These are phyloP conservation scores for Acanthamoeba castellanii DNA, from an alignment of 208 protist species.

Conservation along the genomic window DNA sequence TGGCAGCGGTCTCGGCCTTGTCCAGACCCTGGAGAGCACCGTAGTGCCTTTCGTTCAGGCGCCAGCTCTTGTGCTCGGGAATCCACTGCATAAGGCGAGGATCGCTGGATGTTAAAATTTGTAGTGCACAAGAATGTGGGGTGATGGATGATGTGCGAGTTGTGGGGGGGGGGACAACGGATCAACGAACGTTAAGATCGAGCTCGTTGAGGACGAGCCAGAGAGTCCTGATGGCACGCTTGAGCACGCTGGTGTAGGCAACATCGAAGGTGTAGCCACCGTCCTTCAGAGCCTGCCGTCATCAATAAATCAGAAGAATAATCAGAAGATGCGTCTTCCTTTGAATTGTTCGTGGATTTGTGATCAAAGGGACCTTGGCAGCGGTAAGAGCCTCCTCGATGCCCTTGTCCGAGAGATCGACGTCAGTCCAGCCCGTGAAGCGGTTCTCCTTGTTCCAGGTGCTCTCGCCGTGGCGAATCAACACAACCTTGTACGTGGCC, in stretches of 20 bases:
- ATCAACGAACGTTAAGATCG: slow-evolving; percentile 50
- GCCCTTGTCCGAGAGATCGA: slow-evolving; percentile 83
- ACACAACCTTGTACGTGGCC: slow-evolving; percentile 75
- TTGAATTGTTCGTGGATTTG: slow-evolving; percentile 73
- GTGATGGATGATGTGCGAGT: neutral
- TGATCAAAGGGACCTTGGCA: neutral
- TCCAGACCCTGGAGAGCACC: slow-evolving; percentile 89
- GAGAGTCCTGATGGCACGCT: slow-evolving; percentile 88
- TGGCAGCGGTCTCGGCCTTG: slow-evolving; percentile 89
- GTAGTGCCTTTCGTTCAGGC: slow-evolving; percentile 91
- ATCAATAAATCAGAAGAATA: too few relatives aligned
- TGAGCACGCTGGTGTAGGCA: slow-evolving; percentile 89
- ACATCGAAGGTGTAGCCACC: slow-evolving; percentile 87
- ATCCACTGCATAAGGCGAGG: slow-evolving; percentile 75
- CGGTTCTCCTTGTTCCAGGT: slow-evolving; percentile 87
- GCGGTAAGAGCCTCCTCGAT: slow-evolving; percentile 32
- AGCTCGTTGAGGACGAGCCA: slow-evolving; percentile 84
- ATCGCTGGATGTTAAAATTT: too few relatives aligned
- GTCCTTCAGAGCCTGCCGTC: slow-evolving; percentile 71
- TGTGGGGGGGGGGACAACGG: neutral
- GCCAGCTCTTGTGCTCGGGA: slow-evolving; percentile 85
- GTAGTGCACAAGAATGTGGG: neutral
- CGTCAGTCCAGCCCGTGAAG: slow-evolving; percentile 89
- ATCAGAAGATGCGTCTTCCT: too few relatives aligned
- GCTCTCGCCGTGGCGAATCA: slow-evolving; percentile 87